These are phyloP conservation scores for Neurospora cerealis DNA, from an alignment of 495 filamentous ascomycete genomes.

Conservation along the genomic window DNA sequence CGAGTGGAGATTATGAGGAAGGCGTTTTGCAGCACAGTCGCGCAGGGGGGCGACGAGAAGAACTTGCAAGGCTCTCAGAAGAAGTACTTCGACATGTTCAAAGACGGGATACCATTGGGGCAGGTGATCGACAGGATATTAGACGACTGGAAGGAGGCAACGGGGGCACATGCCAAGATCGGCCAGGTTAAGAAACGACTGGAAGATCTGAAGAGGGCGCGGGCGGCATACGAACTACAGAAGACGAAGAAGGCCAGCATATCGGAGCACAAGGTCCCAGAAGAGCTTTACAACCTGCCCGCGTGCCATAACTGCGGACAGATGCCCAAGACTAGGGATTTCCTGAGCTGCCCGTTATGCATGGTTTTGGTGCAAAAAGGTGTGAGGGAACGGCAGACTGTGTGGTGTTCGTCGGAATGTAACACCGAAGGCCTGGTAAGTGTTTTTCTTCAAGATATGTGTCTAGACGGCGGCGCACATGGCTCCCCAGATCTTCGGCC, in stretches of 20 bases:
- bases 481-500: neutral
- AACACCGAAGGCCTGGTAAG: conserved; percentile 32
- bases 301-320: conserved; percentile 29
- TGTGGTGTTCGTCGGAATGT: conserved; percentile 38
- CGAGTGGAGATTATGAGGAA: conserved; percentile 22
- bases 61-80: conserved; percentile 18
- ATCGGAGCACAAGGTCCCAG: conserved; percentile 13
- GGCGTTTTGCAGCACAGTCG: conserved; percentile 21
- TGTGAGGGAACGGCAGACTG: conserved; percentile 13
- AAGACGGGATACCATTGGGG: conserved; percentile 20
- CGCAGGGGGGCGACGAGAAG: conserved; percentile 2
- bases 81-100: conserved; percentile 33
- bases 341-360: conserved; percentile 32
- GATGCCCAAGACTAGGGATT: conserved; percentile 15
- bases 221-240: conserved; percentile 31
- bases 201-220: conserved; percentile 32
- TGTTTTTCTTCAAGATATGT: neutral
- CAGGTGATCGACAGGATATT: conserved; percentile 27
- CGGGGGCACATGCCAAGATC: conserved; percentile 24
- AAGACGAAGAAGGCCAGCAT: conserved; percentile 25
- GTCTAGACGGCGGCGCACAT: neutral
- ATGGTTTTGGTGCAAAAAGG: conserved; percentile 21
- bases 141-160: conserved; percentile 25
- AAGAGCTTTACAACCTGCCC: conserved; percentile 25
- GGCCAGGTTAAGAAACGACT: conserved; percentile 25